Percentiles rank a stretch among this genome's conserved stretches.
phyloP scores from a whole-genome alignment of 352 stramenopile species.

The Phytophthora kernoviae region DNA sequence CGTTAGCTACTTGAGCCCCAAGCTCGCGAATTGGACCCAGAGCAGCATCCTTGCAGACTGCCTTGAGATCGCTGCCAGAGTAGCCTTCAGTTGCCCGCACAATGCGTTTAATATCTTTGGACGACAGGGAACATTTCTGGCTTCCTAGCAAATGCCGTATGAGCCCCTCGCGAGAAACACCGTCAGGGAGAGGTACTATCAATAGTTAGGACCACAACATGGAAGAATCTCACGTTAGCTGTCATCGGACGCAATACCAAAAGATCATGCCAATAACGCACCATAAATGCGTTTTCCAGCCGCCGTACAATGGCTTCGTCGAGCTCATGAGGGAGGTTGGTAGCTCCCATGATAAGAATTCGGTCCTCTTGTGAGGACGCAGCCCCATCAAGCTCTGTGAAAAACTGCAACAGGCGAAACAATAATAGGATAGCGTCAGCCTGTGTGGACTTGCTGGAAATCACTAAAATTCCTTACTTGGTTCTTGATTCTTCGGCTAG shows the following conservation, averaged over 20 bases:
- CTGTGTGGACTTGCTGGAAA: background rate
- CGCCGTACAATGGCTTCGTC: conserved; percentile 88
- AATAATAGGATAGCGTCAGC: conserved; percentile 1
- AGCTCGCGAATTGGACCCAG: conserved; percentile 91
- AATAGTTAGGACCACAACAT: conserved; percentile 1
- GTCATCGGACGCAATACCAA: background rate
- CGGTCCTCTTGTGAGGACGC: conserved; percentile 73
- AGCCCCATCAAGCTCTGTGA: conserved; percentile 85
- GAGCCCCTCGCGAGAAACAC: conserved; percentile 51
- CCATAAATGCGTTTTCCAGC: conserved; percentile 90
- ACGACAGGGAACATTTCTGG: conserved; percentile 59
- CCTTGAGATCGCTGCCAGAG: conserved; percentile 89
- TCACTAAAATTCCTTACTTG: conserved; percentile 47
- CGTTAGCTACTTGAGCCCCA: conserved; percentile 57
- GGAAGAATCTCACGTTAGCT: background rate
- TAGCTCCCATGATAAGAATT: conserved; percentile 89
- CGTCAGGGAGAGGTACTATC: conserved; percentile 77
- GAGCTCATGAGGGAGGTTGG: conserved; percentile 86
- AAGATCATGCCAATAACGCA: conserved; percentile 17
- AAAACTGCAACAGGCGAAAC: conserved; percentile 60
- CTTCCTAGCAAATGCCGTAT: conserved; percentile 60
- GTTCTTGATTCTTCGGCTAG: conserved; percentile 89
- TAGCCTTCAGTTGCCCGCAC: conserved; percentile 83
- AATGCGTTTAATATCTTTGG: conserved; percentile 69
- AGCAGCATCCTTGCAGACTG: conserved; percentile 94